Percentiles rank a stretch among this genome's conserved stretches.
phyloP scores from a whole-genome alignment of 306 rosid species.

The Lithocarpus polystachyus region DNA sequence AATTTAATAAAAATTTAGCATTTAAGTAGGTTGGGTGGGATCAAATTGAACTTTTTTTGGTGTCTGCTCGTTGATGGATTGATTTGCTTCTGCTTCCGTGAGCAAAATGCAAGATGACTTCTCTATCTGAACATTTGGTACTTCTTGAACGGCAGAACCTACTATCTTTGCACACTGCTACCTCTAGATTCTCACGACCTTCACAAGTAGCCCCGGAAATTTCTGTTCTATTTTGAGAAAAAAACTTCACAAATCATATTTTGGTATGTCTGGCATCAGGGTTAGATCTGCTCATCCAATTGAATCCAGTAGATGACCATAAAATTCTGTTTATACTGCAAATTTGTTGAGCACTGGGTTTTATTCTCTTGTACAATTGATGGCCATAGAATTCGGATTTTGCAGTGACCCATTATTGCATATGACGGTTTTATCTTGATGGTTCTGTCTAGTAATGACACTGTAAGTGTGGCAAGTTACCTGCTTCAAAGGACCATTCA shows the following conservation, averaged over 20 bases:
- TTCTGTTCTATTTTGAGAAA: neutral
- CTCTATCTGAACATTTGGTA: neutral
- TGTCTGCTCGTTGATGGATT: neutral
- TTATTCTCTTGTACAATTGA: neutral
- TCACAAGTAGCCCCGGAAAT: neutral
- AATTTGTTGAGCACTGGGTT: neutral
- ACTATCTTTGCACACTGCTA: neutral
- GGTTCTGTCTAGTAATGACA: neutral
- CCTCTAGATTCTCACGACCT: neutral
- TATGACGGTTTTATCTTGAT: neutral
- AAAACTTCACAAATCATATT: neutral
- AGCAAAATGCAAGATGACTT: neutral
- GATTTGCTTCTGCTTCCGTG: neutral
- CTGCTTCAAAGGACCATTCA: neutral
- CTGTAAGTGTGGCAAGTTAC: neutral
- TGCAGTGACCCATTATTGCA: neutral
- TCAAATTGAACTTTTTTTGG: neutral
- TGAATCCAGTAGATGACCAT: neutral
- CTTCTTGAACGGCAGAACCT: neutral
- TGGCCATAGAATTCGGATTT: neutral
- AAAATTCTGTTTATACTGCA: neutral
- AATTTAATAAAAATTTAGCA: neutral
- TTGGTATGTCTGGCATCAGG: neutral
- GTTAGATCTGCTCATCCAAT: neutral
- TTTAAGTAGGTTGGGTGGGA: too few species aligned